Evolutionary conservation across 441 rosid species (phyloP).

Genomic region (Jatropha multifida): DNA sequence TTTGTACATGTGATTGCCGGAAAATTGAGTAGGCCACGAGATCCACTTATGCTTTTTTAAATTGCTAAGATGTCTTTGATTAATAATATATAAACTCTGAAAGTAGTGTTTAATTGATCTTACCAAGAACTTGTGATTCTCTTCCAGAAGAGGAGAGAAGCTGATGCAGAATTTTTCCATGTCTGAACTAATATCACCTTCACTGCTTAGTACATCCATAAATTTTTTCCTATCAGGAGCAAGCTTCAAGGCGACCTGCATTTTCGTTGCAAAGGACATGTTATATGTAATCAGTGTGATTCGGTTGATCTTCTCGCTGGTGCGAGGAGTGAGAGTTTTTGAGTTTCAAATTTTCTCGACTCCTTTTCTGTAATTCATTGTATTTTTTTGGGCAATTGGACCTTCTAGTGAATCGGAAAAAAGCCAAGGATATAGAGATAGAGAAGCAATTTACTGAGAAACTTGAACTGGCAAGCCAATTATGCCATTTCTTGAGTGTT

Average conservation of each 20-base stretch:
- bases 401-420: too few relatives aligned
- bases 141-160: constrained; percentile 65
- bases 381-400: too few relatives aligned
- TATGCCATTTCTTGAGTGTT: constrained; percentile 79
- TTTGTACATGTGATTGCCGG: too few relatives aligned
- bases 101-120: constrained; percentile 2
- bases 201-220: constrained; percentile 64
- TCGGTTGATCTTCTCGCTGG: too few relatives aligned
- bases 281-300: too few relatives aligned
- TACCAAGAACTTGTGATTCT: constrained; percentile 83
- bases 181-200: constrained; percentile 62
- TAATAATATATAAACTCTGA: background rate
- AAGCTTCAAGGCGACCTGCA: constrained; percentile 82
- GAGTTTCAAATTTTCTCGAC: too few relatives aligned
- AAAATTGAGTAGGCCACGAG: too few relatives aligned
- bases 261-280: background rate
- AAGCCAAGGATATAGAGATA: too few relatives aligned
- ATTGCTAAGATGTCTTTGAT: too few relatives aligned
- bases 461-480: constrained; percentile 82
- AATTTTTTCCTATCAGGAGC: constrained; percentile 91
- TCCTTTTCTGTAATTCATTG: too few relatives aligned
- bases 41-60: too few relatives aligned
- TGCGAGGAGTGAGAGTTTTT: too few relatives aligned
- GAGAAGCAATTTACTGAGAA: constrained; percentile 1
- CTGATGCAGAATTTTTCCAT: constrained; percentile 65